A percentile compares a stretch with the other conserved stretches of the same genome.
Conservation (phyloP, 805 yeast species). For the Barnettozyma californica region DNA sequence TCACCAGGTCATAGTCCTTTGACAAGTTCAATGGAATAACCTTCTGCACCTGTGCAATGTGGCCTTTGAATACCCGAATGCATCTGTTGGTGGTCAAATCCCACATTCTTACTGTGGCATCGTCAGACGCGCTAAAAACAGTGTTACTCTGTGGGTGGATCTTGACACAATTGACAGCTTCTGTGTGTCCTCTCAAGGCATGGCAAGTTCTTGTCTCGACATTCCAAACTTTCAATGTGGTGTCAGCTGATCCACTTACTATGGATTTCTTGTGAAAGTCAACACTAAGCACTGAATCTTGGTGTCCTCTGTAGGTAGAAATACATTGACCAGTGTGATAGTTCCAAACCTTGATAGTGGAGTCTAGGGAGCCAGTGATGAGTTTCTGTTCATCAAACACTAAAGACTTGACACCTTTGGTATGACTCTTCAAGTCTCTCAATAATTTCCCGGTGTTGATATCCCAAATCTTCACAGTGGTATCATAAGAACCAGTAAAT, state of each 20-base stretch:
- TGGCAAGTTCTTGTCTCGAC: conserved; percentile 89
- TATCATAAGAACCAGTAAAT: conserved; percentile 90
- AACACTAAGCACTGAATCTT: conserved; percentile 76
- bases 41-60: conserved; percentile 90
- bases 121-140: conserved; percentile 85
- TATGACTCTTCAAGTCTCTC: conserved; percentile 81
- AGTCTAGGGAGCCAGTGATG: conserved; percentile 88
- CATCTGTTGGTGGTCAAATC: conserved; percentile 78
- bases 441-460: conserved; percentile 71
- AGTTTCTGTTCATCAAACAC: conserved; percentile 85
- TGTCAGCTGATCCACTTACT: conserved; percentile 91
- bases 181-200: conserved; percentile 89
- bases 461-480: conserved; percentile 91
- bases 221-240: conserved; percentile 93
- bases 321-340: conserved; percentile 91
- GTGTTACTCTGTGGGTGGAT: conserved; percentile 76
- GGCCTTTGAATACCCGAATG: conserved; percentile 75
- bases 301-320: conserved; percentile 90
- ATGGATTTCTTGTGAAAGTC: conserved; percentile 78
- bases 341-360: conserved; percentile 93
- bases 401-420: conserved; percentile 78
- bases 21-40: conserved; percentile 80
- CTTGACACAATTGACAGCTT: conserved; percentile 87
- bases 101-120: conserved; percentile 93
- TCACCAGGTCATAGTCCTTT: conserved; percentile 49